Conservation (phyloP, 306 rosid genomes). For the Rosa lucieae region DNA sequence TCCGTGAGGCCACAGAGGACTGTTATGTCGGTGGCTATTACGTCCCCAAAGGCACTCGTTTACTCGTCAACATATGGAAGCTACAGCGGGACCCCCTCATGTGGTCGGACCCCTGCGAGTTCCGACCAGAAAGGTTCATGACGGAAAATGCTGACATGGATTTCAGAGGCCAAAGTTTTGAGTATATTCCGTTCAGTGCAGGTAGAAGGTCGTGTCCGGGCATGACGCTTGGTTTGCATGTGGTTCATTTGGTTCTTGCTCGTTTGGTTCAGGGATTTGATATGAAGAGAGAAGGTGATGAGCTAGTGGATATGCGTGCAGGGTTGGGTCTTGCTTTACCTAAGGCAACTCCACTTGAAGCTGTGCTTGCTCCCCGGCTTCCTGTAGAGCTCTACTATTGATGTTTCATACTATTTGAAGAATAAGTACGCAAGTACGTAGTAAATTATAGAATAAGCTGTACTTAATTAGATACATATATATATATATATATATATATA, state of each 20-base stretch:
- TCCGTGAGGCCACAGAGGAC: conserved; percentile 42
- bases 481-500: too few species aligned
- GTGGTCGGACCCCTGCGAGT: conserved; percentile 32
- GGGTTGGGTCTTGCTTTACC: conserved; percentile 37
- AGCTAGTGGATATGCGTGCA: conserved; percentile 32
- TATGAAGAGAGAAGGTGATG: background rate
- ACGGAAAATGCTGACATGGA: conserved; percentile 4
- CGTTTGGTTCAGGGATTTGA: conserved; percentile 40
- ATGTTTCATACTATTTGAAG: background rate
- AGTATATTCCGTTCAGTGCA: conserved; percentile 36
- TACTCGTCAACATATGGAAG: conserved; percentile 37
- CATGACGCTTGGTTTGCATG: conserved; percentile 20
- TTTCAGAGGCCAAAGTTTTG: conserved; percentile 11
- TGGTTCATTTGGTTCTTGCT: conserved; percentile 32
- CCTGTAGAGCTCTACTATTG: conserved; percentile 18
- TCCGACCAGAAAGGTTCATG: conserved; percentile 35
- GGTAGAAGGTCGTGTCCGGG: conserved; percentile 40
- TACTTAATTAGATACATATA: too few species aligned
- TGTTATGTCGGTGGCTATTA: conserved; percentile 16
- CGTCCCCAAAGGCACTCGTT: conserved; percentile 34
- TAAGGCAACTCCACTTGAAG: conserved; percentile 16
- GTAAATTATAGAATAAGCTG: too few species aligned
- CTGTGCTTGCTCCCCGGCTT: conserved; percentile 37
- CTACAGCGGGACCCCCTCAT: conserved; percentile 33
- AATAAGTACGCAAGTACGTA: too few species aligned